A percentile compares a stretch with the other conserved stretches of the same genome.
phyloP scores from a whole-genome alignment of 768 basidiomycete genomes.

The Termitomyces sp. region DNA sequence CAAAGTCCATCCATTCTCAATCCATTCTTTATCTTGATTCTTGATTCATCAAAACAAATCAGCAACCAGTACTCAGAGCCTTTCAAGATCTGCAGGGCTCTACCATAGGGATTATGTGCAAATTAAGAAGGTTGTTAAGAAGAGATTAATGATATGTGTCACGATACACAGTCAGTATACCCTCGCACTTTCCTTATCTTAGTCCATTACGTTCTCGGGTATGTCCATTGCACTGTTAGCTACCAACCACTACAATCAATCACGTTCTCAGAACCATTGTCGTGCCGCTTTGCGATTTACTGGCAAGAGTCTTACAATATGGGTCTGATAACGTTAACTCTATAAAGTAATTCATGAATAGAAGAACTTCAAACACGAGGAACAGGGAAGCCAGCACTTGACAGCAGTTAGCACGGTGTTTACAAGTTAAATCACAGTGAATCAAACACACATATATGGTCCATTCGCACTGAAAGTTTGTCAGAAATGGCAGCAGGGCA shows the following conservation, averaged over 20 bases:
- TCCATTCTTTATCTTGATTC: no score
- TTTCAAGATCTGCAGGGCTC: neutral
- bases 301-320: no score
- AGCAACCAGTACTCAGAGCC: neutral
- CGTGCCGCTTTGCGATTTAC: no score
- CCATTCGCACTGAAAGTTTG: neutral
- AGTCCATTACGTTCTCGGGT: no score
- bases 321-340: neutral
- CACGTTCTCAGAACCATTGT: no score
- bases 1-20: no score
- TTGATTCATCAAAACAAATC: neutral
- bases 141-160: no score
- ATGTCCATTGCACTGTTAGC: no score
- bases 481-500: neutral
- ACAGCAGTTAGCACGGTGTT: neutral
- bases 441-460: neutral
- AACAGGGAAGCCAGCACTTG: constrained; percentile 9
- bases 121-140: neutral
- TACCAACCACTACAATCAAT: no score
- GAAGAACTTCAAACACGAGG: neutral
- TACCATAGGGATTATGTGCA: neutral
- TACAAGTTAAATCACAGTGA: neutral
- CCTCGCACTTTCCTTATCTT: no score
- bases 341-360: neutral
- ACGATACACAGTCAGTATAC: no score